Percentiles rank a stretch among this genome's conserved stretches.
Conservation (phyloP, 2,329 filamentous ascomycete species). For the Colletotrichum karsti region DNA sequence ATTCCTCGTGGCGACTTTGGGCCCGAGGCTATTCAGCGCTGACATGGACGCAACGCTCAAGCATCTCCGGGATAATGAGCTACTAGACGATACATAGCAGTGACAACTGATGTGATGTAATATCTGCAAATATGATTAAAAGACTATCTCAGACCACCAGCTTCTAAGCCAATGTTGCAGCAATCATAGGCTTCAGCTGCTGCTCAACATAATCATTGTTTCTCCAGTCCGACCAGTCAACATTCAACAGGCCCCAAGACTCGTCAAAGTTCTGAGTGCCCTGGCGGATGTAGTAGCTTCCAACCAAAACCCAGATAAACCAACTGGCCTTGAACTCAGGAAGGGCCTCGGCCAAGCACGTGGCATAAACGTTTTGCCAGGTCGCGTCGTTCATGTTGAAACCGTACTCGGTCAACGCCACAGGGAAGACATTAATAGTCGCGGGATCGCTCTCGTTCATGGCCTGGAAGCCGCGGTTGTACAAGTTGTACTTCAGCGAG, state of each 20-base stretch:
- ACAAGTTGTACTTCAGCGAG: slow-evolving; percentile 53
- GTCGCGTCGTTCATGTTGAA: slow-evolving; percentile 57
- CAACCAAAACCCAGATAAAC: slow-evolving; percentile 67
- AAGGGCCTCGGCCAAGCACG: slow-evolving; percentile 59
- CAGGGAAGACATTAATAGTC: slow-evolving; percentile 44
- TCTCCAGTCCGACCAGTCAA: slow-evolving; percentile 63
- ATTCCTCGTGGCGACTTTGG: too few relatives aligned
- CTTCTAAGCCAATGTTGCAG: slow-evolving; percentile 37
- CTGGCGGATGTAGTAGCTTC: slow-evolving; percentile 65
- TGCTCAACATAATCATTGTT: slow-evolving; percentile 50
- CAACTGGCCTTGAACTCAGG: slow-evolving; percentile 59
- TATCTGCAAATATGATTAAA: too few relatives aligned
- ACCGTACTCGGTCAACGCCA: slow-evolving; percentile 63
- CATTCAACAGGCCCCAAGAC: slow-evolving; percentile 62
- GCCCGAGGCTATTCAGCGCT: too few relatives aligned
- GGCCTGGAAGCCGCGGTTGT: slow-evolving; percentile 62
- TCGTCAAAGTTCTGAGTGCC: slow-evolving; percentile 66
- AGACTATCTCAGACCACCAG: too few relatives aligned
- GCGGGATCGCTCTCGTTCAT: slow-evolving; percentile 46
- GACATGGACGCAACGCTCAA: too few relatives aligned
- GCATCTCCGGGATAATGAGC: too few relatives aligned
- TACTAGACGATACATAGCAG: too few relatives aligned
- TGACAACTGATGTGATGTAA: too few relatives aligned
- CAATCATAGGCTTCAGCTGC: slow-evolving; percentile 50
- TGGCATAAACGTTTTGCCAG: slow-evolving; percentile 58